Conservation (phyloP, 495 filamentous ascomycete genomes). For the Chaetomium fimeti region DNA sequence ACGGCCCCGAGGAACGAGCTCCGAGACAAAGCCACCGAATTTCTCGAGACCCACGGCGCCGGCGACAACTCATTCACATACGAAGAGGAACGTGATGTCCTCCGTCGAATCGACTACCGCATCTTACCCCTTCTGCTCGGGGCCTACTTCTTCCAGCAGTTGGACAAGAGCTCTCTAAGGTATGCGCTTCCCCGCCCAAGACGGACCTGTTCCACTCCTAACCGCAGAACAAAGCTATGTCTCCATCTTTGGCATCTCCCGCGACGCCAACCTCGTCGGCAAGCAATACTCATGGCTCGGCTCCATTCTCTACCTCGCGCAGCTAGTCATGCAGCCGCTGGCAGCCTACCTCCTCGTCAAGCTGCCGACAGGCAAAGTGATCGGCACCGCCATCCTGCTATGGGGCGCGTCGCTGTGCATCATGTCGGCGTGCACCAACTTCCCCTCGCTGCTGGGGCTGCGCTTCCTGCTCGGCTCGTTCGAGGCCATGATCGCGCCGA, state of each 20-base stretch:
- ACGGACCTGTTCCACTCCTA: background rate
- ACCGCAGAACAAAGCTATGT: slow-evolving; percentile 34
- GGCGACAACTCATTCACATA: slow-evolving; percentile 37
- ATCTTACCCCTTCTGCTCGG: slow-evolving; percentile 52
- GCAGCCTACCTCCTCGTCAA: slow-evolving; percentile 52
- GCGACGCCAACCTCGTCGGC: slow-evolving; percentile 50
- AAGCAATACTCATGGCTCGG: slow-evolving; percentile 50
- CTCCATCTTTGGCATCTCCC: slow-evolving; percentile 55
- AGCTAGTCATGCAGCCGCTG: slow-evolving; percentile 47
- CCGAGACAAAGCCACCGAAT: slow-evolving; percentile 44
- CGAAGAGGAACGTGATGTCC: slow-evolving; percentile 42
- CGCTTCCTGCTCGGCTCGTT: slow-evolving; percentile 46
- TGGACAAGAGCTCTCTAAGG: slow-evolving; percentile 55
- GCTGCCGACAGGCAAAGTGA: slow-evolving; percentile 48
- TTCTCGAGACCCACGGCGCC: slow-evolving; percentile 40
- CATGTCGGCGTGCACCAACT: slow-evolving; percentile 45
- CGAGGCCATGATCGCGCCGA: slow-evolving; percentile 48
- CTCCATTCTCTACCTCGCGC: slow-evolving; percentile 47
- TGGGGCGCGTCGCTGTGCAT: slow-evolving; percentile 44
- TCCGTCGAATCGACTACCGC: slow-evolving; percentile 48
- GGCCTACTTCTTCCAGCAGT: slow-evolving; percentile 54
- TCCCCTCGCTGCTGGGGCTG: slow-evolving; percentile 45
- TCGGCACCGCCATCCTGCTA: slow-evolving; percentile 40
- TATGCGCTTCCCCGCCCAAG: slow-evolving; percentile 9
- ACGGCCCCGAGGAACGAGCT: background rate